These are phyloP conservation scores for Ambrosia trifida DNA, from an alignment of 129 eudicot species.

Conservation along the genomic window DNA sequence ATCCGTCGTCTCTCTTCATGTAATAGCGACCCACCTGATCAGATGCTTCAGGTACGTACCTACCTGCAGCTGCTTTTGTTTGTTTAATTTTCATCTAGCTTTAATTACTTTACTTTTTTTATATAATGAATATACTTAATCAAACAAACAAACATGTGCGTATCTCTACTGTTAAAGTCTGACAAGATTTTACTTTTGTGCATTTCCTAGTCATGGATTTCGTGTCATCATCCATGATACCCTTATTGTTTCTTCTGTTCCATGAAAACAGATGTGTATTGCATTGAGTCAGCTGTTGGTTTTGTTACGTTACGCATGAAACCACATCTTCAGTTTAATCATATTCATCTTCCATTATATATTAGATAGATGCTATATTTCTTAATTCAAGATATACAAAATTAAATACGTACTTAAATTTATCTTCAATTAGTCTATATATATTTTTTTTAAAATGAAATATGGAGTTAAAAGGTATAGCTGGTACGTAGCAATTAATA, in stretches of 20 bases:
- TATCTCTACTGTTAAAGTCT: constrained; percentile 17
- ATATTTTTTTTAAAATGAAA: too few relatives aligned
- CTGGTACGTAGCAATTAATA: constrained; percentile 2
- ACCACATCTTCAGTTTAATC: neutral
- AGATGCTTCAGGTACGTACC: constrained; percentile 35
- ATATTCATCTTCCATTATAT: constrained; percentile 9
- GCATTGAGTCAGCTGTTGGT: neutral
- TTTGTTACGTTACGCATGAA: constrained; percentile 37
- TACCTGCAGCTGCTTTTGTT: neutral
- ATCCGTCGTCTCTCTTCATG: constrained; percentile 10
- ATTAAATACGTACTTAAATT: too few relatives aligned
- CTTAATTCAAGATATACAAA: too few relatives aligned
- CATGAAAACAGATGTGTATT: constrained; percentile 27
- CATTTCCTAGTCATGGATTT: constrained; percentile 37
- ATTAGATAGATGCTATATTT: too few relatives aligned
- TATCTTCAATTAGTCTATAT: too few relatives aligned
- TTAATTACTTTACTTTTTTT: neutral
- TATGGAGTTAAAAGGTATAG: neutral
- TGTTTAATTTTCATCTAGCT: too few relatives aligned
- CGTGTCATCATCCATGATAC: constrained; percentile 40
- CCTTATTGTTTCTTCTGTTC: constrained; percentile 7
- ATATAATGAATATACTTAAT: neutral
- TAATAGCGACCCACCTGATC: constrained; percentile 29
- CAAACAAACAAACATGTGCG: neutral
- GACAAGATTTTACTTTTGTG: constrained; percentile 16